These are phyloP conservation scores for Melaleuca alternifolia DNA, from an alignment of 345 rosid species.

Conservation along the genomic window DNA sequence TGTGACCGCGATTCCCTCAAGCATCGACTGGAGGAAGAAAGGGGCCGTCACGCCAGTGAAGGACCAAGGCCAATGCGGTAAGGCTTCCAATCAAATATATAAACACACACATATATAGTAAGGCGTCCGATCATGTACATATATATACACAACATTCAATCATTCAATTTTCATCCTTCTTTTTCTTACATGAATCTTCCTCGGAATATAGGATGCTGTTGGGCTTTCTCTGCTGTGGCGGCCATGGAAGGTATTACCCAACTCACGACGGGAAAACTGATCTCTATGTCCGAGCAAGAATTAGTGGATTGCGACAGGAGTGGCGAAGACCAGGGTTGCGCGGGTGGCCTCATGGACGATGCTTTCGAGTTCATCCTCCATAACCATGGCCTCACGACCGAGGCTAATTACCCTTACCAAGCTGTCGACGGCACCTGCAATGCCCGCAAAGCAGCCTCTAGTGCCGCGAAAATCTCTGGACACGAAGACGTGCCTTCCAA, in stretches of 20 bases:
- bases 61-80: slow-evolving; percentile 1
- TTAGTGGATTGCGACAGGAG: neutral
- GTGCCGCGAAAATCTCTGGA: neutral
- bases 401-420: neutral
- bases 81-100: too few species aligned
- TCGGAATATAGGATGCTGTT: neutral
- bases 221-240: neutral
- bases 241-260: slow-evolving; percentile 1
- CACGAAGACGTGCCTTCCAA: neutral
- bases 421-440: neutral
- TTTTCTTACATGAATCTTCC: neutral
- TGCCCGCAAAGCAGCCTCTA: neutral
- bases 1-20: neutral
- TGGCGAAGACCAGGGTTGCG: neutral
- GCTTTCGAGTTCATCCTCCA: neutral
- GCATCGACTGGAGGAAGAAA: neutral
- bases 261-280: neutral
- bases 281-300: slow-evolving; percentile 3
- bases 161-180: neutral
- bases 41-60: neutral
- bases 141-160: too few species aligned
- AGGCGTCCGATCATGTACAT: too few species aligned
- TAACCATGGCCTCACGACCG: neutral
- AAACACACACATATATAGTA: too few species aligned
- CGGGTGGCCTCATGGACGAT: slow-evolving; percentile 3